Evolutionary conservation across 1,284 basidiomycete genomes (phyloP).

Genomic region (Rhodotorula sp.): DNA sequence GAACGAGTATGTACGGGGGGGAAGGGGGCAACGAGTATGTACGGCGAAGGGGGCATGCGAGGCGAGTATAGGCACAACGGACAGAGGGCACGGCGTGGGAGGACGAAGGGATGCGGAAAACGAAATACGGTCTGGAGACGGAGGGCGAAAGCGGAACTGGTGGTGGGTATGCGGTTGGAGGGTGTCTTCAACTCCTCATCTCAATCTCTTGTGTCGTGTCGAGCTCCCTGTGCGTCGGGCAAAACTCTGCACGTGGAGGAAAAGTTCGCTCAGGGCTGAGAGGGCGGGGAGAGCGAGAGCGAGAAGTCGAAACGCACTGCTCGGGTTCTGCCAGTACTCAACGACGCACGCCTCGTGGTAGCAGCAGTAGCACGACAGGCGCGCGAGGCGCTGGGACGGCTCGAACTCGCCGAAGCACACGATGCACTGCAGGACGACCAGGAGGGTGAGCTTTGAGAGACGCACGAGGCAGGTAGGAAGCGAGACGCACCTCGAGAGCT

Average conservation of each 20-base stretch:
- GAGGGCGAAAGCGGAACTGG: neutral
- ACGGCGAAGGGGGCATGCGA: neutral
- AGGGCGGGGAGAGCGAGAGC: neutral
- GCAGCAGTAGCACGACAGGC: slow-evolving; percentile 31
- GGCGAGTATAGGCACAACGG: neutral
- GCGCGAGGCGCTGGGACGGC: slow-evolving; percentile 7
- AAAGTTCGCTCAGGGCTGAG: too few relatives aligned
- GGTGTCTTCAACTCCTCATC: neutral
- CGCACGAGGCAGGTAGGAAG: too few relatives aligned
- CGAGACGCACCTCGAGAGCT: slow-evolving; percentile 14
- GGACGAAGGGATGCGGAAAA: too few relatives aligned
- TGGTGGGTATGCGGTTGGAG: too few relatives aligned
- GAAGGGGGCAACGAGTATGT: neutral
- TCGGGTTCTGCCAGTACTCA: slow-evolving; percentile 22
- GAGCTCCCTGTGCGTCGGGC: slow-evolving; percentile 15
- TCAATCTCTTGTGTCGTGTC: slow-evolving; percentile 1
- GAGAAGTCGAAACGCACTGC: neutral
- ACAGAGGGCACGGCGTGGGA: neutral
- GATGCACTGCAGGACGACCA: slow-evolving; percentile 4
- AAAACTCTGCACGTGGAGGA: slow-evolving; percentile 11
- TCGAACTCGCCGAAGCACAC: slow-evolving; percentile 27
- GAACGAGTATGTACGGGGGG: too few relatives aligned
- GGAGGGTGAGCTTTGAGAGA: neutral
- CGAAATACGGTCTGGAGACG: too few relatives aligned
- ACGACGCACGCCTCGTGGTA: slow-evolving; percentile 23